A percentile compares a stretch with the other conserved stretches of the same genome.
Evolutionary conservation across 345 rosid genomes (phyloP).

Genomic region (Eucalyptus sp.): DNA sequence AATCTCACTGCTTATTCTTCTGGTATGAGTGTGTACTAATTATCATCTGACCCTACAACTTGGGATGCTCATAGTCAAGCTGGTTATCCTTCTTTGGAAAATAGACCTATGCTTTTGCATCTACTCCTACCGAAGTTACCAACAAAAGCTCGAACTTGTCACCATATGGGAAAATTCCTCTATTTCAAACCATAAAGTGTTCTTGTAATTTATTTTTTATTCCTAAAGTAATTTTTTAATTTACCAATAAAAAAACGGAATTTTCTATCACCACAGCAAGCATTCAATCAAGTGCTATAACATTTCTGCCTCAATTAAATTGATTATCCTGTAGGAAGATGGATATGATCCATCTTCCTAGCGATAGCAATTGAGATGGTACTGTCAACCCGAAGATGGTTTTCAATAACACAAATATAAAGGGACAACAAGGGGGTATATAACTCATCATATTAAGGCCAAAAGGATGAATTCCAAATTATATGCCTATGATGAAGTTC

Average conservation of each 20-base stretch:
- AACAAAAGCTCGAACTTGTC: background rate
- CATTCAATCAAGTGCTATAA: background rate
- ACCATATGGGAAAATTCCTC: background rate
- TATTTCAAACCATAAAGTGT: background rate
- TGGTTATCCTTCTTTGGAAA: background rate
- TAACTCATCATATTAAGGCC: background rate
- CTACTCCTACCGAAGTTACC: background rate
- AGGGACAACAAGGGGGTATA: background rate
- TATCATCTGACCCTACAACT: background rate
- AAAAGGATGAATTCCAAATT: background rate
- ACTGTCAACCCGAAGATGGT: background rate
- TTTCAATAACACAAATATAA: background rate
- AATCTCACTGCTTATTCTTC: background rate
- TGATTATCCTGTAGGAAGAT: background rate
- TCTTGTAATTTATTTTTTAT: background rate
- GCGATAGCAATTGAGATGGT: background rate
- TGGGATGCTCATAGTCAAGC: background rate
- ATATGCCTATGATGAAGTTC: background rate
- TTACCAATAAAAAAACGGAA: background rate
- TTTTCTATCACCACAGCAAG: background rate
- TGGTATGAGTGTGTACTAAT: background rate
- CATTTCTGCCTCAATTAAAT: background rate
- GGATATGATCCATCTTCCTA: background rate
- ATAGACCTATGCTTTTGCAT: background rate
- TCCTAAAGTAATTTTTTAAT: background rate